Conservation (phyloP, 495 filamentous ascomycete genomes). For the Aspergillus ellipticus region DNA sequence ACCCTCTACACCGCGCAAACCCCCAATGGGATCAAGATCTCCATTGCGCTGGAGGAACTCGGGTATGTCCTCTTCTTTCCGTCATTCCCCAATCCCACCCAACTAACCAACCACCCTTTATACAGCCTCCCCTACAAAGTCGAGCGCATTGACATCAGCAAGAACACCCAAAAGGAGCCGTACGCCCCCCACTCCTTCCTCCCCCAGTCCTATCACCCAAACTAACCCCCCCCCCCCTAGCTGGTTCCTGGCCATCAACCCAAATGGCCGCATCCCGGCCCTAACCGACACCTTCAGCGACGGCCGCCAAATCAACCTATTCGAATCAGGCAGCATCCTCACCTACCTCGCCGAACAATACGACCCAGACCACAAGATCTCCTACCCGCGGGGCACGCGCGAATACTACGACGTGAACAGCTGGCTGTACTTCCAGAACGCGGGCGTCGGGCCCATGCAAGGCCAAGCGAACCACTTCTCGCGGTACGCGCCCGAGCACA, state of each 20-base stretch:
- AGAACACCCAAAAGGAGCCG: slow-evolving; percentile 75
- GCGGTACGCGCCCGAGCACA: slow-evolving; percentile 82
- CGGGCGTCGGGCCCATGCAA: slow-evolving; percentile 89
- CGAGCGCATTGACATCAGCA: slow-evolving; percentile 64
- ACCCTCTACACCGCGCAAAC: slow-evolving; percentile 50
- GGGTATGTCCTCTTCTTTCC: slow-evolving; percentile 33
- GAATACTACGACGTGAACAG: slow-evolving; percentile 77
- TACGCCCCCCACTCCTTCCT: slow-evolving; percentile 20
- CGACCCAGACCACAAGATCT: slow-evolving; percentile 80
- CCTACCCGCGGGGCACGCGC: slow-evolving; percentile 67
- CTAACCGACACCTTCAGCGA: slow-evolving; percentile 73
- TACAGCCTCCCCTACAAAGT: slow-evolving; percentile 55
- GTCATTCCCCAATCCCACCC: slow-evolving; percentile 6
- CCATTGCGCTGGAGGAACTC: slow-evolving; percentile 87
- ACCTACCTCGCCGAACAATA: slow-evolving; percentile 81
- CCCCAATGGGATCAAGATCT: slow-evolving; percentile 68
- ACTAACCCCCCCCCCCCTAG: slow-evolving; percentile 15
- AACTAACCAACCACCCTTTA: slow-evolving; percentile 13
- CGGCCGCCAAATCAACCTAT: slow-evolving; percentile 69
- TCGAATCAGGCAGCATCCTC: slow-evolving; percentile 83
- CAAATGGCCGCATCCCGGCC: slow-evolving; percentile 93
- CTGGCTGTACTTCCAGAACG: slow-evolving; percentile 73
- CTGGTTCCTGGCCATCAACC: slow-evolving; percentile 91
- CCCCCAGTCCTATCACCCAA: not conserved
- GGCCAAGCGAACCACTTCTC: slow-evolving; percentile 89